Percentiles rank a stretch among this genome's conserved stretches.
These are phyloP conservation scores for Mycena maculata DNA, from an alignment of 768 basidiomycete species.

Conservation along the genomic window DNA sequence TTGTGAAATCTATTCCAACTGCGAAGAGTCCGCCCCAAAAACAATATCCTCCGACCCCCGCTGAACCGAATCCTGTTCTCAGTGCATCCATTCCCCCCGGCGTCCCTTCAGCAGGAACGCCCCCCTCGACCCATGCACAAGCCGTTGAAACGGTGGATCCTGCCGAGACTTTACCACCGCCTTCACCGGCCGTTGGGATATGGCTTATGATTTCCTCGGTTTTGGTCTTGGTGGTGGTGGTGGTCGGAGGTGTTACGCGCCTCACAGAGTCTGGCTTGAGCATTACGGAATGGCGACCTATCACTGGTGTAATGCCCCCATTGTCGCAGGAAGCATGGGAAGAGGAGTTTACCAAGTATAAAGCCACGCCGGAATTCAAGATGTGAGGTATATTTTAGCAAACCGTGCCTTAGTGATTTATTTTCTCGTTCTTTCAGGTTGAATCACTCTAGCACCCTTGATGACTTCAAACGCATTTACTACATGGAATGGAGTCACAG, in stretches of 20 bases:
- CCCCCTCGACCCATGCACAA: conserved; percentile 28
- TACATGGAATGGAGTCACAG: conserved; percentile 99
- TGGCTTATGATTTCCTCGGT: conserved; percentile 91
- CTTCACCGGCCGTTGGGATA: conserved; percentile 76
- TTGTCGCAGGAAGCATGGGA: conserved; percentile 82
- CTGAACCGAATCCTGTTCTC: conserved; percentile 1
- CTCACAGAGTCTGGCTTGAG: conserved; percentile 97
- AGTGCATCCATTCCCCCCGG: conserved; percentile 15
- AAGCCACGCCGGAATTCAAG: conserved; percentile 93
- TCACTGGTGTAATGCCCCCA: conserved; percentile 91
- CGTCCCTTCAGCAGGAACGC: conserved; percentile 2
- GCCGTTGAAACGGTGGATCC: background rate
- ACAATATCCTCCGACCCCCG: background rate
- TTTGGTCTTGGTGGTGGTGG: conserved; percentile 91
- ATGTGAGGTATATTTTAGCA: conserved; percentile 62
- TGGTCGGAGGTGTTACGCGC: conserved; percentile 96
- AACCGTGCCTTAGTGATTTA: background rate
- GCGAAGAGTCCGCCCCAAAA: conserved; percentile 29
- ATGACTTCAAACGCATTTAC: conserved; percentile 96
- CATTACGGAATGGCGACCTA: conserved; percentile 97
- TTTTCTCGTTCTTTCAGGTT: conserved; percentile 60
- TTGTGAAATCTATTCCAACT: conserved; percentile 5
- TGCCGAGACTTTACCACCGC: conserved; percentile 59
- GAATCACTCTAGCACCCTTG: conserved; percentile 87
- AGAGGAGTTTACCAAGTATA: conserved; percentile 93